Evolutionary conservation across 441 rosid species (phyloP).

Genomic region (Brassica hybrid): DNA sequence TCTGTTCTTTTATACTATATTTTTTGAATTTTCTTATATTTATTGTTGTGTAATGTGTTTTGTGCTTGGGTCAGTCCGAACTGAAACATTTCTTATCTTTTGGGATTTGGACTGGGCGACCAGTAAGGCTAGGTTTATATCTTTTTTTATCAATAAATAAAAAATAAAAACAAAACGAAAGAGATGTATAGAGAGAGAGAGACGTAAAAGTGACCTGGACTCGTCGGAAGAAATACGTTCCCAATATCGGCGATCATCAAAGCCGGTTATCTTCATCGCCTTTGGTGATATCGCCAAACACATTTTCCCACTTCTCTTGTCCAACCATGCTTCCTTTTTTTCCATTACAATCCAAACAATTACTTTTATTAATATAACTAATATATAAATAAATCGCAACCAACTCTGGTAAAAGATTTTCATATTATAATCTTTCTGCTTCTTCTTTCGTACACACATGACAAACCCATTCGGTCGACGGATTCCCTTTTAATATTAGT

Average conservation of each 20-base stretch:
- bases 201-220: constrained; percentile 60
- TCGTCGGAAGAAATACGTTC: constrained; percentile 71
- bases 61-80: background rate
- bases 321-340: constrained; percentile 78
- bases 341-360: constrained; percentile 23
- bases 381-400: background rate
- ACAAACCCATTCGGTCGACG: constrained; percentile 7
- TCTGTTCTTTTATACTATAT: background rate
- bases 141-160: background rate
- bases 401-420: background rate
- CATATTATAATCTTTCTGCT: constrained; percentile 11
- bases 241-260: constrained; percentile 96
- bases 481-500: background rate
- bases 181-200: background rate
- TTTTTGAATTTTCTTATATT: background rate
- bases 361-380: constrained; percentile 12
- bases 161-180: background rate
- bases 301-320: constrained; percentile 71
- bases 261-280: constrained; percentile 83
- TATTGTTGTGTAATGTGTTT: background rate
- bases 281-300: constrained; percentile 69
- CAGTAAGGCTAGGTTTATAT: background rate
- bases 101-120: background rate
- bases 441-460: constrained; percentile 35
- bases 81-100: background rate